A percentile compares a stretch with the other conserved stretches of the same genome.
Conservation (phyloP, 495 filamentous ascomycete genomes). For the Penicillium cinerascens region DNA sequence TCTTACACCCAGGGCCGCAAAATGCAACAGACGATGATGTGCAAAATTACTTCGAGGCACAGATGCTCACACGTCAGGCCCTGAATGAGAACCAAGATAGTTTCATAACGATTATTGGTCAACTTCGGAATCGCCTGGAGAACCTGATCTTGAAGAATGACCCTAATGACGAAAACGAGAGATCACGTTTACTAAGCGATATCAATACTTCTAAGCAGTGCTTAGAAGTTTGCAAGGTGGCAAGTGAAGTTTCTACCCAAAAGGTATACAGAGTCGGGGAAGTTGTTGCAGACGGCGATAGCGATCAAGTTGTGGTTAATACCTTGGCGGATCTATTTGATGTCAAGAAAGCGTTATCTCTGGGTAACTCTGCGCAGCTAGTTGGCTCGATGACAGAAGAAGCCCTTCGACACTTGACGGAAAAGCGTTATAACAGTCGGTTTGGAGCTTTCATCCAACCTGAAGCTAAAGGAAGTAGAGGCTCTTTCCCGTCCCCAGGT, state of each 20-base stretch:
- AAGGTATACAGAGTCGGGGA: slow-evolving; percentile 32
- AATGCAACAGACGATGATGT: not conserved
- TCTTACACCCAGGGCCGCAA: not conserved
- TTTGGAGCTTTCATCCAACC: slow-evolving; percentile 23
- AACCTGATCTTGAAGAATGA: slow-evolving; percentile 15
- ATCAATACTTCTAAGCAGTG: slow-evolving; percentile 28
- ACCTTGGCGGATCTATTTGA: slow-evolving; percentile 35
- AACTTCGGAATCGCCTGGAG: slow-evolving; percentile 24
- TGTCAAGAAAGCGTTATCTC: slow-evolving; percentile 26
- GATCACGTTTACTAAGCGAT: slow-evolving; percentile 26
- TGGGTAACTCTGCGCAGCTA: slow-evolving; percentile 26
- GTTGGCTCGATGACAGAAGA: slow-evolving; percentile 29
- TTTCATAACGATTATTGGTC: slow-evolving; percentile 21
- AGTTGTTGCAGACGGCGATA: slow-evolving; percentile 18
- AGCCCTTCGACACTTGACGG: slow-evolving; percentile 21
- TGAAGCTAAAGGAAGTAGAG: too few relatives aligned
- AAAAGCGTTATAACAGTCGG: slow-evolving; percentile 30
- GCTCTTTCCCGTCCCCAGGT: too few relatives aligned
- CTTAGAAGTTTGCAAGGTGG: slow-evolving; percentile 33
- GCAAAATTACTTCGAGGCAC: slow-evolving; percentile 1
- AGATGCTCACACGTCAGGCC: slow-evolving; percentile 1
- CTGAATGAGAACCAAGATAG: slow-evolving; percentile 23
- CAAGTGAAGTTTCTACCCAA: slow-evolving; percentile 24
- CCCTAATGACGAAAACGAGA: slow-evolving; percentile 17
- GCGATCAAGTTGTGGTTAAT: slow-evolving; percentile 34